phyloP scores from a whole-genome alignment of 1,139 yeast species.

The Hansenula lynferdii region DNA sequence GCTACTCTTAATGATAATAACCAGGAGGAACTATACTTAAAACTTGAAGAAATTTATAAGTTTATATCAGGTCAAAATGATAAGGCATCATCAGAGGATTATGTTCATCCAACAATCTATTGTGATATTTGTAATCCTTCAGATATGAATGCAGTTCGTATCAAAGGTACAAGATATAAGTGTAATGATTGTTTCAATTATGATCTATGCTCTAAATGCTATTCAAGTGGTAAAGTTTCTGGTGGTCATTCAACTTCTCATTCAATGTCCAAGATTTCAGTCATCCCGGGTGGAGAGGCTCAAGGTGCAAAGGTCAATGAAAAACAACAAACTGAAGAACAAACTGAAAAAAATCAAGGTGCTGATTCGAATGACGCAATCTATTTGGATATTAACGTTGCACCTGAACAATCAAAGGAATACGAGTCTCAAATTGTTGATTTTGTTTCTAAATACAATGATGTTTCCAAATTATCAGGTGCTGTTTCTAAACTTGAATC shows the following conservation, averaged over 20 bases:
- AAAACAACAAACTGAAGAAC: not conserved
- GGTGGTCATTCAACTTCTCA: constrained; percentile 25
- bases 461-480: not conserved
- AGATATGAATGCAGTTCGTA: constrained; percentile 17
- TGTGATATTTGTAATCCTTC: constrained; percentile 42
- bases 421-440: constrained; percentile 1
- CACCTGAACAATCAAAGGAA: not conserved
- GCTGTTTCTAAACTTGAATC: not conserved
- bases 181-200: constrained; percentile 52
- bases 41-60: too few species aligned
- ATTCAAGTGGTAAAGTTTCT: constrained; percentile 22
- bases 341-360: not conserved
- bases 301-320: not conserved
- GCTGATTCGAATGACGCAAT: not conserved
- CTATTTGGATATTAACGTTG: not conserved
- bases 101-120: constrained; percentile 21
- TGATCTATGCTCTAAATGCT: constrained; percentile 54
- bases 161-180: constrained; percentile 46
- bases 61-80: too few species aligned
- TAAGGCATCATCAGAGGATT: too few species aligned
- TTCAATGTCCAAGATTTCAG: constrained; percentile 25
- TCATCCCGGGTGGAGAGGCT: constrained; percentile 9
- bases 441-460: constrained; percentile 2
- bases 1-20: too few species aligned
- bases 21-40: too few species aligned